Evolutionary conservation across 2,329 filamentous ascomycete species (phyloP).

Genomic region (Knufia fluminis): DNA sequence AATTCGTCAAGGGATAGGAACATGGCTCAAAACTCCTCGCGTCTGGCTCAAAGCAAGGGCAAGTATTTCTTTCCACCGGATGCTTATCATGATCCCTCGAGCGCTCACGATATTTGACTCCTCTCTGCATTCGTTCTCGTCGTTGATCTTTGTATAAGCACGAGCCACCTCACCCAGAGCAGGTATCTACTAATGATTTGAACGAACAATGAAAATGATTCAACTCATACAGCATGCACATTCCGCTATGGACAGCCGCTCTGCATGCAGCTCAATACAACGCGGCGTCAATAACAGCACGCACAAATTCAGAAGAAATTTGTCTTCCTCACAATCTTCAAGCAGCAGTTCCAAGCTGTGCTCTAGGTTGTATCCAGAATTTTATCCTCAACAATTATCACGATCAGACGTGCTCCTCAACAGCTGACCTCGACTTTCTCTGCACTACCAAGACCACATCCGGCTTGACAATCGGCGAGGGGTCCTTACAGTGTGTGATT

Average conservation of each 20-base stretch:
- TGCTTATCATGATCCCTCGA: background rate
- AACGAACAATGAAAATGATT: slow-evolving; percentile 9
- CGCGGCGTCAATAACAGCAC: background rate
- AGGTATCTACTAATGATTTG: background rate
- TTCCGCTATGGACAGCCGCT: slow-evolving; percentile 5
- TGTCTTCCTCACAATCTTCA: slow-evolving; percentile 19
- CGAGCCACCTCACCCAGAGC: background rate
- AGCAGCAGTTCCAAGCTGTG: slow-evolving; percentile 40
- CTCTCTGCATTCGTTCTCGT: background rate
- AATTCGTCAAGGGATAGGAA: slow-evolving; percentile 2
- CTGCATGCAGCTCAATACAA: slow-evolving; percentile 6
- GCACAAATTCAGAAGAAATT: slow-evolving; percentile 14
- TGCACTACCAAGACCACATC: slow-evolving; percentile 51
- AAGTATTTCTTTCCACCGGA: slow-evolving; percentile 1
- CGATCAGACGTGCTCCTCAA: slow-evolving; percentile 38
- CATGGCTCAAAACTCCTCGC: slow-evolving; percentile 7
- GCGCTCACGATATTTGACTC: background rate
- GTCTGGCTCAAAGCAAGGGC: background rate
- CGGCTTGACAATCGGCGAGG: slow-evolving; percentile 64
- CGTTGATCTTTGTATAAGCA: background rate
- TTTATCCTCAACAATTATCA: slow-evolving; percentile 56
- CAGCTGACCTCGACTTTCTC: slow-evolving; percentile 51
- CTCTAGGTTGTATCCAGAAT: slow-evolving; percentile 50
- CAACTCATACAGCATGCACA: slow-evolving; percentile 6
- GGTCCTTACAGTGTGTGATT: slow-evolving; percentile 56